Conservation (phyloP, 192 early-diverging fungal species). For the Coemansia sp. region DNA sequence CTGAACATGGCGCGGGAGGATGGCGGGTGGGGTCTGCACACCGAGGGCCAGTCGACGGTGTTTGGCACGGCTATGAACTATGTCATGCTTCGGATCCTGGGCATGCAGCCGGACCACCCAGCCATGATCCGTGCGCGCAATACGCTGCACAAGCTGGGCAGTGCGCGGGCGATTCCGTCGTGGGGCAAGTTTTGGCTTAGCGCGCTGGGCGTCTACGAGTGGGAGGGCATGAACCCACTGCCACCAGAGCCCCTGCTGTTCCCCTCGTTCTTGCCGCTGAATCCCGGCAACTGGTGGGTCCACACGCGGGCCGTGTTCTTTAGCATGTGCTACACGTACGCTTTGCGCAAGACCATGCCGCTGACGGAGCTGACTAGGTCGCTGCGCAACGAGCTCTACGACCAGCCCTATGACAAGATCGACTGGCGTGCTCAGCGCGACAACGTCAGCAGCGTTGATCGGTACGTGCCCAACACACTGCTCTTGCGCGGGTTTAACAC, state of each 20-base stretch:
- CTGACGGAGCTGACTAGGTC: slow-evolving; percentile 68
- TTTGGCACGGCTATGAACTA: slow-evolving; percentile 98
- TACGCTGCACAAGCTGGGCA: slow-evolving; percentile 81
- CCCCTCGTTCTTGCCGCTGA: slow-evolving; percentile 76
- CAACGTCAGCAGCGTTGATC: slow-evolving; percentile 78
- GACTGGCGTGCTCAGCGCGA: slow-evolving; percentile 77
- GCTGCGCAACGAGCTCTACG: slow-evolving; percentile 87
- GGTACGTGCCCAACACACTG: slow-evolving; percentile 80
- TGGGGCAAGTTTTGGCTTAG: slow-evolving; percentile 99
- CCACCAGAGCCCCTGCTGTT: slow-evolving; percentile 90
- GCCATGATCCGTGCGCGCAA: slow-evolving; percentile 78
- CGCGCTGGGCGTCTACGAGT: slow-evolving; percentile 88
- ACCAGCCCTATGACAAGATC: slow-evolving; percentile 81
- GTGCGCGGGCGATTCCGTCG: slow-evolving; percentile 79
- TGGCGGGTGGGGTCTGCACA: slow-evolving; percentile 99
- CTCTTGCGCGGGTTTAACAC: slow-evolving; percentile 75
- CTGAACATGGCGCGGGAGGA: slow-evolving; percentile 82
- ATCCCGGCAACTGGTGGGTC: slow-evolving; percentile 91
- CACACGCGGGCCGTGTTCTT: slow-evolving; percentile 92
- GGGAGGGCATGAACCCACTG: slow-evolving; percentile 93
- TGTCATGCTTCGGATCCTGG: slow-evolving; percentile 82
- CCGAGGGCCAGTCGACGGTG: slow-evolving; percentile 86
- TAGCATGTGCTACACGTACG: slow-evolving; percentile 95
- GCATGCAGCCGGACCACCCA: slow-evolving; percentile 81
- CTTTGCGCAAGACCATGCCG: slow-evolving; percentile 58